Evolutionary conservation across 2,329 filamentous ascomycete genomes (phyloP).

Genomic region (Pseudogymnoascus sp.): DNA sequence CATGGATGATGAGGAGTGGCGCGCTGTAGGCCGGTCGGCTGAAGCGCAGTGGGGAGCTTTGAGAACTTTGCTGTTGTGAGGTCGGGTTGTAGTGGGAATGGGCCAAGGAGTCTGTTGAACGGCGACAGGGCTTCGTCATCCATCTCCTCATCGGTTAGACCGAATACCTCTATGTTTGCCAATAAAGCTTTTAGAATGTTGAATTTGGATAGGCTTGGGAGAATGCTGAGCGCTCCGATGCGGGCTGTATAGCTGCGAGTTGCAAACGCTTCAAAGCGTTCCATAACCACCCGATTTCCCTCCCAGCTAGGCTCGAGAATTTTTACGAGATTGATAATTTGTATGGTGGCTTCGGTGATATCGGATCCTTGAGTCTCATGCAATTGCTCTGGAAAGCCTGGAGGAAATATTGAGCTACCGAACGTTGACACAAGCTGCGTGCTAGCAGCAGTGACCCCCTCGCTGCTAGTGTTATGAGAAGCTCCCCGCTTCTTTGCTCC

Average conservation of each 20-base stretch:
- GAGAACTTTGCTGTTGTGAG: background rate
- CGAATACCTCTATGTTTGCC: background rate
- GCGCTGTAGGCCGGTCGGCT: constrained; percentile 23
- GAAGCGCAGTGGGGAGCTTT: constrained; percentile 12
- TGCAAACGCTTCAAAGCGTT: constrained; percentile 8
- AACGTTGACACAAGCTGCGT: background rate
- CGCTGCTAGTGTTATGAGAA: background rate
- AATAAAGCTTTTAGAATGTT: background rate
- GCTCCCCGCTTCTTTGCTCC: background rate
- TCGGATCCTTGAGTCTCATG: background rate
- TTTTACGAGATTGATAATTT: background rate
- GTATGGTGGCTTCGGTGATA: background rate
- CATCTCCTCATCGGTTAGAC: constrained; percentile 7
- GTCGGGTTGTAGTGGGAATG: background rate
- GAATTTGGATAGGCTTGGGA: background rate
- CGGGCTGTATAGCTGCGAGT: constrained; percentile 7
- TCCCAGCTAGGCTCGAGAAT: background rate
- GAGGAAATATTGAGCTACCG: background rate
- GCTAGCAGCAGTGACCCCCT: background rate
- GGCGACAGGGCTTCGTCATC: background rate
- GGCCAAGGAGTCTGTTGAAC: background rate
- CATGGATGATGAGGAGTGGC: constrained; percentile 22
- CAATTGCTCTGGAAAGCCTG: background rate
- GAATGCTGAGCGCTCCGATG: constrained; percentile 1
- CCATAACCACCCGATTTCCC: background rate